A percentile compares a stretch with the other conserved stretches of the same genome.
Evolutionary conservation across 805 yeast genomes (phyloP).

Genomic region (Lipomyces kockii): DNA sequence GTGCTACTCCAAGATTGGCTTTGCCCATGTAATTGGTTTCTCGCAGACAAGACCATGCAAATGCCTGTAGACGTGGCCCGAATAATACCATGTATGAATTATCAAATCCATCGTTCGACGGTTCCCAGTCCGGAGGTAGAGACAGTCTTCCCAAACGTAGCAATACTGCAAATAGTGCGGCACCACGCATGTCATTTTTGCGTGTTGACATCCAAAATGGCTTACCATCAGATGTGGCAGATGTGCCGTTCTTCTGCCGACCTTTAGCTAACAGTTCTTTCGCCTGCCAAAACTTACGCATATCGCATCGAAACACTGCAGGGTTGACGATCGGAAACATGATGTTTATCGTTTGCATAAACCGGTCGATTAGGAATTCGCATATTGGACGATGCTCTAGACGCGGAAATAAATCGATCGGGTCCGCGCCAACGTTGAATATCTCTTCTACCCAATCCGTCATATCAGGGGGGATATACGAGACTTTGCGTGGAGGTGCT

Average conservation of each 20-base stretch:
- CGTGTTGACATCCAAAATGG: conserved; percentile 24
- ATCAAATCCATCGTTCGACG: conserved; percentile 30
- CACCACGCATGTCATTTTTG: conserved; percentile 34
- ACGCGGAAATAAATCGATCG: conserved; percentile 25
- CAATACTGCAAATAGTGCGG: conserved; percentile 31
- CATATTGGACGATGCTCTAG: conserved; percentile 38
- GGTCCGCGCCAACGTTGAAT: conserved; percentile 20
- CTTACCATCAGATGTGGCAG: neutral
- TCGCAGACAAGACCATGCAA: conserved; percentile 27
- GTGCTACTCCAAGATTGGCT: conserved; percentile 28
- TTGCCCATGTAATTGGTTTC: conserved; percentile 34
- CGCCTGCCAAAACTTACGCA: conserved; percentile 31
- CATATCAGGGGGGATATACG: conserved; percentile 16
- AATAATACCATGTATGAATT: conserved; percentile 23
- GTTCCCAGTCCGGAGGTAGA: conserved; percentile 35
- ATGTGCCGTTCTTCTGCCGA: neutral
- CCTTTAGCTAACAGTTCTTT: conserved; percentile 13
- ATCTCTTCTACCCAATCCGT: conserved; percentile 15
- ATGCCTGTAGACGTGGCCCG: conserved; percentile 23
- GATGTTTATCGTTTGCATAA: conserved; percentile 33
- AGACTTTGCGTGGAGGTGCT: conserved; percentile 11
- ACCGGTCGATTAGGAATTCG: conserved; percentile 36
- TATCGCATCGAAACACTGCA: conserved; percentile 24
- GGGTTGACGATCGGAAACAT: conserved; percentile 37
- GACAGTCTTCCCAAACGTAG: conserved; percentile 37